phyloP scores from a whole-genome alignment of 1,139 yeast genomes.

The Geotrichum aggregatum region DNA sequence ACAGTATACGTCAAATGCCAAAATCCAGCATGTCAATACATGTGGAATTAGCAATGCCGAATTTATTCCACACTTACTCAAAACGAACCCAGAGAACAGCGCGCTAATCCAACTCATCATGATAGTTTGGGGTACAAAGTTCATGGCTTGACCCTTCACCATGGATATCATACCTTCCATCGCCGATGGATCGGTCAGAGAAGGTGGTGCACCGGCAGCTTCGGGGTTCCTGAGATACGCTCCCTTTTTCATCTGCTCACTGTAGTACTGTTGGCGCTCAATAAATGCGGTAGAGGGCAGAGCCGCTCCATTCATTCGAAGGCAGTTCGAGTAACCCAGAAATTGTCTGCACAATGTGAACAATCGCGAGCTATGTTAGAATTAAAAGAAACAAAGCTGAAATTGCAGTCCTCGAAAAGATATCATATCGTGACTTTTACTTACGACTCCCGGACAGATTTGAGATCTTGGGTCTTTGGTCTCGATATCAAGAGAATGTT shows the following conservation, averaged over 20 bases:
- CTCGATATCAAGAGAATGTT: slow-evolving; percentile 56
- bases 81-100: slow-evolving; percentile 86
- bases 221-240: slow-evolving; percentile 50
- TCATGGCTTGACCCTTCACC: slow-evolving; percentile 77
- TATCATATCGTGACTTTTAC: slow-evolving; percentile 27
- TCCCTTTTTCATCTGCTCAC: slow-evolving; percentile 49
- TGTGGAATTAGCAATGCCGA: too few species aligned
- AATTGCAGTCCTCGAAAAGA: neutral
- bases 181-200: slow-evolving; percentile 64
- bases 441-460: slow-evolving; percentile 55
- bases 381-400: neutral
- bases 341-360: slow-evolving; percentile 35
- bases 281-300: slow-evolving; percentile 49
- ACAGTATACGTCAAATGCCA: neutral
- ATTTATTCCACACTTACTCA: slow-evolving; percentile 38
- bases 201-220: slow-evolving; percentile 48
- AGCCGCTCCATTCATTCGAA: slow-evolving; percentile 49
- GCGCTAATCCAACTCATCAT: slow-evolving; percentile 96
- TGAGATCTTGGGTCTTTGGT: slow-evolving; percentile 52
- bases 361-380: neutral
- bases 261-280: slow-evolving; percentile 46
- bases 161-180: slow-evolving; percentile 74
- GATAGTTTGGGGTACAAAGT: slow-evolving; percentile 83
- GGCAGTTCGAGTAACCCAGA: slow-evolving; percentile 51
- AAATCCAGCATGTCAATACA: neutral